Evolutionary conservation across 495 filamentous ascomycete species (phyloP).

Genomic region (Aspergillus conjunctus): DNA sequence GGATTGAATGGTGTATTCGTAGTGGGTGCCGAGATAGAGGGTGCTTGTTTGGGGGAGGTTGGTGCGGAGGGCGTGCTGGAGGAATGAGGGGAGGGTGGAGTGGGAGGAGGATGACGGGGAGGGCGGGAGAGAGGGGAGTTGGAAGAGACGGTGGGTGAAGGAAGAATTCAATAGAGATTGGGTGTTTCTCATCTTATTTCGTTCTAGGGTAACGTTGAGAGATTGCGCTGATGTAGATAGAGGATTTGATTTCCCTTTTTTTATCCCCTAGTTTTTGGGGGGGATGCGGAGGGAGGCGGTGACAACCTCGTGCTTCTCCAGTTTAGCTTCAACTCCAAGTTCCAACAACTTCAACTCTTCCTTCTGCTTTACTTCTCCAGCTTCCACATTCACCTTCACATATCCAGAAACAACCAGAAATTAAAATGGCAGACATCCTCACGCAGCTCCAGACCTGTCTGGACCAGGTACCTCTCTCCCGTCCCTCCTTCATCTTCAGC

Average conservation of each 20-base stretch:
- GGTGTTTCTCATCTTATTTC: neutral
- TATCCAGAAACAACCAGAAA: slow-evolving; percentile 8
- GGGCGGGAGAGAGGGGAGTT: slow-evolving; percentile 43
- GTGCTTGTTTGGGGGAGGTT: slow-evolving; percentile 40
- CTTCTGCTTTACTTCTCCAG: slow-evolving; percentile 1
- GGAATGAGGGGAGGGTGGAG: slow-evolving; percentile 68
- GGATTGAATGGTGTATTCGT: slow-evolving; percentile 73
- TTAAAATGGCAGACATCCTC: slow-evolving; percentile 81
- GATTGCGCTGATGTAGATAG: neutral
- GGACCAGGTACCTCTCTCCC: slow-evolving; percentile 68
- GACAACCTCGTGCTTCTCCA: neutral
- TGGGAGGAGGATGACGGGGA: slow-evolving; percentile 57
- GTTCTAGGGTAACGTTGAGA: too few species aligned
- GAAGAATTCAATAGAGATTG: neutral
- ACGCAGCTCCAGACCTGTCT: slow-evolving; percentile 95
- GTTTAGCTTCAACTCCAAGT: neutral
- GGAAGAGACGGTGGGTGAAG: slow-evolving; percentile 48
- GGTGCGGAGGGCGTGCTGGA: slow-evolving; percentile 63
- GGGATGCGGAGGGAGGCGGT: neutral
- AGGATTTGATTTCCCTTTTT: neutral
- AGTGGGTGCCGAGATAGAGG: slow-evolving; percentile 53
- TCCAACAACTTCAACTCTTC: neutral
- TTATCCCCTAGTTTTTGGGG: too few species aligned
- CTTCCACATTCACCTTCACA: neutral
- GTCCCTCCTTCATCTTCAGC: slow-evolving; percentile 12